Percentiles rank a stretch among this genome's conserved stretches.
Conservation (phyloP, 179 eudicot species). For the Vitellaria paradoxa region DNA sequence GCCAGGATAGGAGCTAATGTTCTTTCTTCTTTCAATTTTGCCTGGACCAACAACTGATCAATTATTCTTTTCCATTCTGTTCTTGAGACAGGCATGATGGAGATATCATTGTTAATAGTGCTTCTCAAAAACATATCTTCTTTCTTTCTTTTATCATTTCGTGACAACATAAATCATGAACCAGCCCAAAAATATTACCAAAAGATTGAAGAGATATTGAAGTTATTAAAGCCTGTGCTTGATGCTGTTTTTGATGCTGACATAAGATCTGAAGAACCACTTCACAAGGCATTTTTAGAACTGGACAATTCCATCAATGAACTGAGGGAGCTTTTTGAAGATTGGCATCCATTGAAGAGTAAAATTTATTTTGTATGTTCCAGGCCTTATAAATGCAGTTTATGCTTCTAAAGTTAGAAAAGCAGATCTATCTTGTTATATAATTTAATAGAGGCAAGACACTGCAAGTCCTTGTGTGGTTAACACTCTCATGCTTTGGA, state of each 20-base stretch:
- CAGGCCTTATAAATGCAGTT: conserved; percentile 10
- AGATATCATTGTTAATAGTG: conserved; percentile 71
- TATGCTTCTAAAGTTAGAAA: neutral
- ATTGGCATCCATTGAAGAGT: conserved; percentile 82
- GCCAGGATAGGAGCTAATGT: neutral
- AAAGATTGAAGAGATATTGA: conserved; percentile 71
- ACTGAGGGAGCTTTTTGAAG: conserved; percentile 64
- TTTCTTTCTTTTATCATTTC: conserved; percentile 49
- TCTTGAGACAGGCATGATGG: conserved; percentile 62
- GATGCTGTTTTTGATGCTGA: conserved; percentile 62
- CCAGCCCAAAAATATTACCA: conserved; percentile 57
- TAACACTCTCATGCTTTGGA: neutral
- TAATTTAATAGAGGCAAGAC: neutral
- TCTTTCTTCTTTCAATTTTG: neutral
- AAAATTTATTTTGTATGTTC: conserved; percentile 84
- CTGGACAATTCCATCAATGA: conserved; percentile 53
- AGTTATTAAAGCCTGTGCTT: conserved; percentile 68
- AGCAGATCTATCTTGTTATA: conserved; percentile 5
- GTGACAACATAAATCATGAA: conserved; percentile 48
- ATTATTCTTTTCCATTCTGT: conserved; percentile 5
- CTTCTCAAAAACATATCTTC: conserved; percentile 72
- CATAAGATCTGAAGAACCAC: conserved; percentile 48
- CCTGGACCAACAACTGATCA: neutral
- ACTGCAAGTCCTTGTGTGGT: neutral
- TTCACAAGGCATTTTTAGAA: conserved; percentile 51